Percentiles rank a stretch among this genome's conserved stretches.
Evolutionary conservation across 1,139 yeast genomes (phyloP).

Genomic region (Kurtzmaniella quercitrusa): DNA sequence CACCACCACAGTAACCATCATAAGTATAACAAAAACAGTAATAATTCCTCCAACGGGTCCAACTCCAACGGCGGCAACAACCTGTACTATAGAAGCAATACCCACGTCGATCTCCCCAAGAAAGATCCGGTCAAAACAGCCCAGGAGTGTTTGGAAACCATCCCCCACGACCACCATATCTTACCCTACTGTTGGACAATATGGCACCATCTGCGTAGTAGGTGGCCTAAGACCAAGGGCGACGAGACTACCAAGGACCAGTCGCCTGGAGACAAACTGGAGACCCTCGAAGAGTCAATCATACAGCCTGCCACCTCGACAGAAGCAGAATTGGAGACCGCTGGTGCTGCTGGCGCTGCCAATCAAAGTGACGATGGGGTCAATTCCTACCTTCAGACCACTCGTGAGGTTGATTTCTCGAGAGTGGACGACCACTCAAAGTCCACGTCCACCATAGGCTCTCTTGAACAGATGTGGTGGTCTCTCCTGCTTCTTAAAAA

Average conservation of each 20-base stretch:
- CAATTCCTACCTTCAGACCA: constrained; percentile 39
- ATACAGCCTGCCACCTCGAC: constrained; percentile 14
- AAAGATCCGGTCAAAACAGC: constrained; percentile 32
- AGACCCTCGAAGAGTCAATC: constrained; percentile 2
- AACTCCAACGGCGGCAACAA: constrained; percentile 9
- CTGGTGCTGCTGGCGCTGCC: neutral
- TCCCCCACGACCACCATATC: constrained; percentile 33
- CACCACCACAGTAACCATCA: constrained; percentile 8
- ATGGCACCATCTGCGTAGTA: constrained; percentile 42
- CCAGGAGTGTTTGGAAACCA: constrained; percentile 25
- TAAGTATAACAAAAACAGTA: constrained; percentile 5
- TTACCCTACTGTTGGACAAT: constrained; percentile 49
- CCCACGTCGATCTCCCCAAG: constrained; percentile 27
- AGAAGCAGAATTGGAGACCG: neutral
- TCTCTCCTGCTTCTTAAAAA: constrained; percentile 44
- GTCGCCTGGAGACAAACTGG: constrained; percentile 7
- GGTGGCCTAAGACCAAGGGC: constrained; percentile 15
- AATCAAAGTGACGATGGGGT: constrained; percentile 20
- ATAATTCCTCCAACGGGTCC: constrained; percentile 7
- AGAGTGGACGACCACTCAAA: constrained; percentile 14
- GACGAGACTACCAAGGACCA: constrained; percentile 10
- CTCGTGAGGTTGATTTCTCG: constrained; percentile 35
- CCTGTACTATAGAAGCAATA: constrained; percentile 5
- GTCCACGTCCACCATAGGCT: constrained; percentile 36
- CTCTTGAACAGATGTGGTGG: constrained; percentile 64